phyloP scores from a whole-genome alignment of 208 protist species.

The Leishmania tropica region DNA sequence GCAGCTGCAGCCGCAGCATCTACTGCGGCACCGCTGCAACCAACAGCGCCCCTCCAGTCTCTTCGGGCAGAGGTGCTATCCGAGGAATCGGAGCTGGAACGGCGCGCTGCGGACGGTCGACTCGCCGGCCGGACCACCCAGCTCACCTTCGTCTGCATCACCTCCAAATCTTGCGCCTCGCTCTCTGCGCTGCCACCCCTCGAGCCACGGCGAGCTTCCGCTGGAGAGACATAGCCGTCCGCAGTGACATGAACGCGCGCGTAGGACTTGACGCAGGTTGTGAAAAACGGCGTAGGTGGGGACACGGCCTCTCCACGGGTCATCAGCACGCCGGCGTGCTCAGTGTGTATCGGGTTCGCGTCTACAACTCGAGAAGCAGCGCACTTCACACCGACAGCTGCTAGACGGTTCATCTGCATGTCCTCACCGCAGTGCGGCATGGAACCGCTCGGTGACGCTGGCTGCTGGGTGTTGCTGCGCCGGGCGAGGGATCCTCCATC shows the following conservation, averaged over 20 bases:
- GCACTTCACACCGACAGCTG: background rate
- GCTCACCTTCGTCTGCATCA: constrained; percentile 62
- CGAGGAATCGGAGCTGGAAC: constrained; percentile 4
- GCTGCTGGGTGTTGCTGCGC: constrained; percentile 9
- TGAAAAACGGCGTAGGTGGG: constrained; percentile 14
- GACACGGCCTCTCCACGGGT: background rate
- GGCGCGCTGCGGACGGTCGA: background rate
- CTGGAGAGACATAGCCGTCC: constrained; percentile 35
- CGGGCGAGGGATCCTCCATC: background rate
- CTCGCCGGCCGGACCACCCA: constrained; percentile 39
- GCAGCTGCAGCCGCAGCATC: background rate
- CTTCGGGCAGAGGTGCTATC: background rate
- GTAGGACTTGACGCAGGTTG: constrained; percentile 31
- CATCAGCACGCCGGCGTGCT: background rate
- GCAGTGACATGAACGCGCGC: constrained; percentile 18
- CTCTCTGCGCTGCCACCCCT: constrained; percentile 9
- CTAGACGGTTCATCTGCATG: background rate
- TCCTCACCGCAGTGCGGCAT: background rate
- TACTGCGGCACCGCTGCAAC: background rate
- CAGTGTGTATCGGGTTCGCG: background rate
- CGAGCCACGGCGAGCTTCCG: constrained; percentile 12
- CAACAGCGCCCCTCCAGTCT: background rate
- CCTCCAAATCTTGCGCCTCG: constrained; percentile 53
- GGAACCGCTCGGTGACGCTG: background rate
- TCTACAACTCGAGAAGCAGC: background rate